These are phyloP conservation scores for Clohesyomyces aquaticus DNA, from an alignment of 495 filamentous ascomycete genomes.

Conservation along the genomic window DNA sequence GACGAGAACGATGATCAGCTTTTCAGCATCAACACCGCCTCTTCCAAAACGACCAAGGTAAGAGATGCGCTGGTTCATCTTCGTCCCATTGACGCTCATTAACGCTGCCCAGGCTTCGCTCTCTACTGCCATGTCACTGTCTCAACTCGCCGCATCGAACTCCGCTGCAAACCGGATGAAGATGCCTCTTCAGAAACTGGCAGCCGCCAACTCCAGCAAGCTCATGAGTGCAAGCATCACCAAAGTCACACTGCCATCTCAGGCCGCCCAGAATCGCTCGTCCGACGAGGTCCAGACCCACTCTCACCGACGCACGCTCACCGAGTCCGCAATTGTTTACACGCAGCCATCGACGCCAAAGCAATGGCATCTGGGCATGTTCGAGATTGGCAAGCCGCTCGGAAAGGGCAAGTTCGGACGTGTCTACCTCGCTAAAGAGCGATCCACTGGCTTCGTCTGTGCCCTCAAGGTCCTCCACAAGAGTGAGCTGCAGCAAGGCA, in stretches of 20 bases:
- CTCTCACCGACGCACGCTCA: conserved; percentile 40
- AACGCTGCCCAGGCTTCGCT: conserved; percentile 40
- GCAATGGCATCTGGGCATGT: conserved; percentile 95
- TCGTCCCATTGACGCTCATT: conserved; percentile 23
- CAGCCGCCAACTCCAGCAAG: conserved; percentile 39
- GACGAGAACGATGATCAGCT: conserved; percentile 49
- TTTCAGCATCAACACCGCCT: conserved; percentile 37
- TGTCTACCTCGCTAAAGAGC: conserved; percentile 92
- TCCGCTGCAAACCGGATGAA: conserved; percentile 47
- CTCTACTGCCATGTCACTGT: conserved; percentile 44
- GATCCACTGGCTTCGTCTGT: conserved; percentile 87
- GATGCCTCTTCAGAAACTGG: conserved; percentile 50
- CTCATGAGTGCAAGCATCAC: conserved; percentile 50
- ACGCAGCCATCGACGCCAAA: conserved; percentile 65
- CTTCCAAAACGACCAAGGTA: conserved; percentile 50
- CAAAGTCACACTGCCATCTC: conserved; percentile 67
- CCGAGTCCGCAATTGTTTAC: conserved; percentile 57
- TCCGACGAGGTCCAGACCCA: conserved; percentile 36
- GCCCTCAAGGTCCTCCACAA: conserved; percentile 97
- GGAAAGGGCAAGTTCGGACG: conserved; percentile 98
- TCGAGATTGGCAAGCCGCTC: conserved; percentile 93
- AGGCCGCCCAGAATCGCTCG: conserved; percentile 59
- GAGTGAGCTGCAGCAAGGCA: conserved; percentile 85
- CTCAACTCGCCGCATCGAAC: conserved; percentile 43
- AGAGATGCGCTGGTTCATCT: conserved; percentile 7